Base-by-base conservation (phyloP, 148 eudicot species). In the Drosera capensis region DNA sequence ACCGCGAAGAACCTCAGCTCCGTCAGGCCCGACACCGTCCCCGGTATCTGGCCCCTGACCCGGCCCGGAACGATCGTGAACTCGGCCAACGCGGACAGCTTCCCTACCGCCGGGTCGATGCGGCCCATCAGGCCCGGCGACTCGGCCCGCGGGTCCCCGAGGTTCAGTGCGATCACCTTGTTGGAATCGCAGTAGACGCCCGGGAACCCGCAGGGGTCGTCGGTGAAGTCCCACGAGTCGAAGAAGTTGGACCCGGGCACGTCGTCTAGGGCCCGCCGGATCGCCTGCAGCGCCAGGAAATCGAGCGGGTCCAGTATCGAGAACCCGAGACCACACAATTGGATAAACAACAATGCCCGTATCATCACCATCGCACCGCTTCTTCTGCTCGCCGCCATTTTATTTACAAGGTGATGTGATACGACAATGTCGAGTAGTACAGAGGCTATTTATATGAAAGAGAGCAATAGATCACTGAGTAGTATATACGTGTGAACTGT, bases 151-250 rank as follows among this genome's bases (percentile, higher is more conserved):
- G 78, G 83, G 51, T 79, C 86, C 22, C 94, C 96, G 26, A 88
- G 83, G 34, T 83, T 83, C n/a, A 88, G 74, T 0, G 94, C 75
- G 23, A 72, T 50, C 2, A 88, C 79, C 20, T 55, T 64, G 17
- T 77, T 69, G 9, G 68, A 74, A 25, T 60, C 67, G 48, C 96
- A 88, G 48, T 58, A 68, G 5, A 88, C 83, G 3, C 94, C 96
- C 50, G 77, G 56, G 71, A 88, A 88, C 44, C 40, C 52, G 48
- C 96, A 88, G 0, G 96, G 96, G 54, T 88, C 92, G 23, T 77
- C 40, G 0, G 96, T 83, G 72, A 88, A 88, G 42, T 88, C 94
- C 96, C 94, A 88, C 0, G 92, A 58, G 0, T 72, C 24, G 44
- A 88, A 83, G 50, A 62, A 87, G 7, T 41, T 57, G 1, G 96